Conservation (phyloP, 2,329 filamentous ascomycete genomes). For the Dactylonectria estremocensis region DNA sequence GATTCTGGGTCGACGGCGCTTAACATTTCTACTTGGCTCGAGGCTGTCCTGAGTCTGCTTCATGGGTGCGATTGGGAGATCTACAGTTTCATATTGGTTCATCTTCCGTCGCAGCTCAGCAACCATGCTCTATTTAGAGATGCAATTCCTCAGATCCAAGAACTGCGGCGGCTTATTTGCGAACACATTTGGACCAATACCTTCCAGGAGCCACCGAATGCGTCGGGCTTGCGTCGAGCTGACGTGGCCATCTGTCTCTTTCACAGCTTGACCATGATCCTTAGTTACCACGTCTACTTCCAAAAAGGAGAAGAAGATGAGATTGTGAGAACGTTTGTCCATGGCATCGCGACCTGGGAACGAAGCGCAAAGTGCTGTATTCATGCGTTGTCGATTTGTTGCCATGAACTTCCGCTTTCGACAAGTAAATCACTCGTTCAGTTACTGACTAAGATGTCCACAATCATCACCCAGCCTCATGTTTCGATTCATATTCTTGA, state of each 20-base stretch:
- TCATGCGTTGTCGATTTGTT: constrained; percentile 94
- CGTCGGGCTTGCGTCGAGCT: constrained; percentile 86
- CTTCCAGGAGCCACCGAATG: constrained; percentile 85
- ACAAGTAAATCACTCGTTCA: constrained; percentile 88
- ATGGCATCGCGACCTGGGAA: constrained; percentile 87
- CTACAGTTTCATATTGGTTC: constrained; percentile 90
- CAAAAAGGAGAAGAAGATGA: constrained; percentile 90
- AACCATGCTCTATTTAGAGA: constrained; percentile 89
- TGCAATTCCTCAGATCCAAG: constrained; percentile 81
- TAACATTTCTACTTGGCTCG: constrained; percentile 80
- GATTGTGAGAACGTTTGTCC: constrained; percentile 87
- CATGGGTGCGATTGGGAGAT: constrained; percentile 89
- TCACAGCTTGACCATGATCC: constrained; percentile 86
- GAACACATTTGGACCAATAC: constrained; percentile 84
- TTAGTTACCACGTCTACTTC: constrained; percentile 92
- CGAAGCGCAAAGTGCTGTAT: constrained; percentile 93
- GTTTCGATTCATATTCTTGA: constrained; percentile 96
- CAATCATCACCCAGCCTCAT: constrained; percentile 93
- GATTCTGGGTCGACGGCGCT: constrained; percentile 63
- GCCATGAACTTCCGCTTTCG: constrained; percentile 91
- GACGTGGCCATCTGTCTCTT: constrained; percentile 93
- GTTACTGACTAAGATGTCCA: constrained; percentile 93
- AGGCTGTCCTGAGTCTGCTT: constrained; percentile 81
- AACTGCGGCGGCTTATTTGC: constrained; percentile 82
- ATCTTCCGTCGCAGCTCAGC: constrained; percentile 88